Evolutionary conservation across 129 eudicot genomes (phyloP).

Genomic region (Calendula officinalis): DNA sequence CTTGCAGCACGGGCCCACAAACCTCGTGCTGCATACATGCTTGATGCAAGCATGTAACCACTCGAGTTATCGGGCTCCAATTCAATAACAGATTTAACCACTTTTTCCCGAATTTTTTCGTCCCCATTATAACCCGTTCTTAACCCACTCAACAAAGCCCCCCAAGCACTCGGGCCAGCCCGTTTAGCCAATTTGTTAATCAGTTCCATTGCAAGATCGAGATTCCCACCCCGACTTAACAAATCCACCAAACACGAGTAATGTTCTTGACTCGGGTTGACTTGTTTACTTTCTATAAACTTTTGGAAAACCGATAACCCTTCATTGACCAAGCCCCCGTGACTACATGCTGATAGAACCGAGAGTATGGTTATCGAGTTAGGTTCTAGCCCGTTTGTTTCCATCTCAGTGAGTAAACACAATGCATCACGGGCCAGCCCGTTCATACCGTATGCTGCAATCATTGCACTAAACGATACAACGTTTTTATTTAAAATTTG

Average conservation of each 20-base stretch:
- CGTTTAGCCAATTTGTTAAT: slow-evolving; percentile 36
- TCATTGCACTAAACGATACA: slow-evolving; percentile 69
- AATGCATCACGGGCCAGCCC: slow-evolving; percentile 66
- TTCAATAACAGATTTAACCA: slow-evolving; percentile 47
- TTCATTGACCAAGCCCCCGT: slow-evolving; percentile 65
- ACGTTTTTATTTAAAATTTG: slow-evolving; percentile 53
- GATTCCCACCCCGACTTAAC: slow-evolving; percentile 70
- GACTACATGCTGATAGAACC: slow-evolving; percentile 84
- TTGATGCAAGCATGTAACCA: slow-evolving; percentile 81
- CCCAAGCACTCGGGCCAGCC: slow-evolving; percentile 68
- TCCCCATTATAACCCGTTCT: slow-evolving; percentile 32
- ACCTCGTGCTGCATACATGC: slow-evolving; percentile 57
- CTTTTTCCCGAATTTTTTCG: slow-evolving; percentile 37
- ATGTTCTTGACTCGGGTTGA: slow-evolving; percentile 51
- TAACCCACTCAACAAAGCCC: slow-evolving; percentile 74
- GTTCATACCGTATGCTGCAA: slow-evolving; percentile 80
- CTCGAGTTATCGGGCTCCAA: slow-evolving; percentile 66
- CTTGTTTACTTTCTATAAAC: slow-evolving; percentile 40
- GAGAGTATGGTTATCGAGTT: slow-evolving; percentile 66
- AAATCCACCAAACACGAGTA: slow-evolving; percentile 82
- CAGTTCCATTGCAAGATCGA: slow-evolving; percentile 60
- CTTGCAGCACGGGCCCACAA: slow-evolving; percentile 62
- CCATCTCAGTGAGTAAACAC: slow-evolving; percentile 48
- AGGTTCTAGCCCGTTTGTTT: slow-evolving; percentile 50
- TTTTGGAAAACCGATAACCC: slow-evolving; percentile 56